These are phyloP conservation scores for Chrysopogon serrulatus DNA, from an alignment of 176 grass and related monocot species.

Conservation along the genomic window DNA sequence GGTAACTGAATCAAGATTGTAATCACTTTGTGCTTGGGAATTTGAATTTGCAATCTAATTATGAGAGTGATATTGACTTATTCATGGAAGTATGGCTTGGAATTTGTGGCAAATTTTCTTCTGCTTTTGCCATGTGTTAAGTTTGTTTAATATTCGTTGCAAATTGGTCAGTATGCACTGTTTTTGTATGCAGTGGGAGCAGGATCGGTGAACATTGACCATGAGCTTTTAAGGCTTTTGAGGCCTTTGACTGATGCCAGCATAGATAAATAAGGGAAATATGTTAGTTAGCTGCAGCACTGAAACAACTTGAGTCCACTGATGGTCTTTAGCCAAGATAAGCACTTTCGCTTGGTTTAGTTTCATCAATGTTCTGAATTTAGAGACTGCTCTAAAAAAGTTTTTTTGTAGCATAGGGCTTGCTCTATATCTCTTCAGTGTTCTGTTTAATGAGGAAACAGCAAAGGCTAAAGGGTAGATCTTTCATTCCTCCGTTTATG, in stretches of 20 bases:
- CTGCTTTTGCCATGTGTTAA: neutral
- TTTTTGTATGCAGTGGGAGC: neutral
- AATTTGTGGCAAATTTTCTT: neutral
- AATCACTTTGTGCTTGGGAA: neutral
- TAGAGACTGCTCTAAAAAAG: too few species aligned
- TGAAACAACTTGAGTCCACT: neutral
- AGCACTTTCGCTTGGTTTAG: neutral
- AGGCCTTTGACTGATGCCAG: too few species aligned
- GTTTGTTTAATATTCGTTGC: neutral
- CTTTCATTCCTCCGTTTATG: too few species aligned
- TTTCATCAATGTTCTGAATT: neutral
- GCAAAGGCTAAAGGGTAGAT: too few species aligned
- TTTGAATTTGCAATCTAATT: neutral
- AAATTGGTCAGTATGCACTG: neutral
- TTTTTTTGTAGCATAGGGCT: too few species aligned
- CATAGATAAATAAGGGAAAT: neutral
- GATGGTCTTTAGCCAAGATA: neutral
- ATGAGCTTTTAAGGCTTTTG: neutral
- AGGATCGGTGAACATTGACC: neutral
- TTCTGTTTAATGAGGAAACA: too few species aligned
- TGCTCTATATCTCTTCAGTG: too few species aligned
- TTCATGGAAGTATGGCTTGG: neutral
- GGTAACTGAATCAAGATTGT: neutral
- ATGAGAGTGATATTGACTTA: neutral
- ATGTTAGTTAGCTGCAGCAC: neutral